Evolutionary conservation across 2,329 filamentous ascomycete genomes (phyloP).

Genomic region (Alternaria novae-zelandiae): DNA sequence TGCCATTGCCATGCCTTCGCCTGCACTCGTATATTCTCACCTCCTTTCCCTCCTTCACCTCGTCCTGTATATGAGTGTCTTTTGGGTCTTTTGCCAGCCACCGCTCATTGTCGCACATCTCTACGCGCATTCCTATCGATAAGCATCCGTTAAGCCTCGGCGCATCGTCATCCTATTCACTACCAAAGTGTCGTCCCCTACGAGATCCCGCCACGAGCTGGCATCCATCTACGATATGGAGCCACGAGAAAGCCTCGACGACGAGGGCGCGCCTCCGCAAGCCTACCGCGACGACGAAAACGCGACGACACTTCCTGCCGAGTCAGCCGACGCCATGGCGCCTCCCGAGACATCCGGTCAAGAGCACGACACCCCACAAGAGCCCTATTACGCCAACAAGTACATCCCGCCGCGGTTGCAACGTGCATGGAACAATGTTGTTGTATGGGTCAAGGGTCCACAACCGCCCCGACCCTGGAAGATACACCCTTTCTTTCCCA

Average conservation of each 20-base stretch:
- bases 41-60: not conserved
- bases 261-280: constrained; percentile 37
- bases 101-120: not conserved
- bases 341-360: constrained; percentile 45
- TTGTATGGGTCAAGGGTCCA: constrained; percentile 58
- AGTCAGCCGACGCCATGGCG: constrained; percentile 32
- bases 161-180: constrained; percentile 11
- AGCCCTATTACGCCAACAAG: constrained; percentile 32
- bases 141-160: constrained; percentile 14
- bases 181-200: constrained; percentile 36
- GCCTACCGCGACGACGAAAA: constrained; percentile 40
- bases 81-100: not conserved
- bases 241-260: constrained; percentile 24
- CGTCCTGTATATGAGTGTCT: not conserved
- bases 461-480: constrained; percentile 56
- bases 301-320: constrained; percentile 30
- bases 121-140: constrained; percentile 21
- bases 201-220: constrained; percentile 42
- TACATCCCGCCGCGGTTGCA: constrained; percentile 62
- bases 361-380: constrained; percentile 24
- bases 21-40: not conserved
- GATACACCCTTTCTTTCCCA: constrained; percentile 65
- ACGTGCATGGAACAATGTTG: constrained; percentile 46
- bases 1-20: not conserved
- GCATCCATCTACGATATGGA: constrained; percentile 34